Evolutionary conservation across 2,329 filamentous ascomycete species (phyloP), one percentile per base, ranked within the genome.

Genomic region (Aspergillus tamarii): DNA sequence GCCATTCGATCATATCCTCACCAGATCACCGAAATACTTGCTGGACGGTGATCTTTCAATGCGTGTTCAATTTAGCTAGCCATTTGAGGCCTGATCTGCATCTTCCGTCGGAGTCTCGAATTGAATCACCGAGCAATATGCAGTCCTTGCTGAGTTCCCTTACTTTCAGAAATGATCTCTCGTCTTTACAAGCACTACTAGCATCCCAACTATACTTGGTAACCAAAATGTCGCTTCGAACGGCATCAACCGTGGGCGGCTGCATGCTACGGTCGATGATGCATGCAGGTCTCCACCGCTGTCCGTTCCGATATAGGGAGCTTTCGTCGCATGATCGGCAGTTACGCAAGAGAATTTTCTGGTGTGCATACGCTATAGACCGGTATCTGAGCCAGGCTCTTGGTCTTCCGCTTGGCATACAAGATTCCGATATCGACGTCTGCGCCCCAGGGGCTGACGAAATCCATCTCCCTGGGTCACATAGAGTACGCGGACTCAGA

Each of bases 211-310:
- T 85, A 21, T 84, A 84, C 61, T 78, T 85, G 2, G 76, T 83
- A 2, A 78, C 80, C 0, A 80, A 72, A 4, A 82, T 85, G 79
- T 82, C 83, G 2, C 75, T 85, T 8, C 78, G 83, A 26, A 78
- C 80, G 9, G 83, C 83, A 0, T 84, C 82, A 0, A 82, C 81
- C 0, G 76, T 85, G 7, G 81, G 82, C 28, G 83, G 84, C 5
- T 76, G 81, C 23, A 73, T 85, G 8, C 73, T 81, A 4, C 80
- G 82, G 50, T 78, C 80, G 7, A 77, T 85, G 54, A 81, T 83
- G 28, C 83, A 84, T 66, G 79, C 82, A 1, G 84, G 84, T 5
- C 75, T 85, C 8, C 83, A 85, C 66, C 77, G 84, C 3, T 85
- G 84, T 65, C 84, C 84, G 0, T 81, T 82, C 61, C 82, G 84